These are phyloP conservation scores for Penicillium fimorum DNA, from an alignment of 495 filamentous ascomycete species.

Conservation along the genomic window DNA sequence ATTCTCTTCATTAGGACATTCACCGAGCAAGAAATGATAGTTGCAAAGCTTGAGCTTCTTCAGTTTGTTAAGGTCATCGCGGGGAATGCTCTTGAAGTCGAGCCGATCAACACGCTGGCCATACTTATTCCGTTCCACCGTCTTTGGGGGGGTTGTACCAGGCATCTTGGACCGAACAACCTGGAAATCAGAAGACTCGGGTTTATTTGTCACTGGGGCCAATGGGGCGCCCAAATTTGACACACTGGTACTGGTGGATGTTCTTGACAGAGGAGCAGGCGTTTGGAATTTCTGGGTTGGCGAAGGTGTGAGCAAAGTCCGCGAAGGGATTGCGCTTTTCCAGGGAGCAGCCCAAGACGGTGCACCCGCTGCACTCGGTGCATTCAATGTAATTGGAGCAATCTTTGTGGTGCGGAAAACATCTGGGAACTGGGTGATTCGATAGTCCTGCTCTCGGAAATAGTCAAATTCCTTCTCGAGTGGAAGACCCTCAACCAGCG, in stretches of 20 bases:
- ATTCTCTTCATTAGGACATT: conserved; percentile 62
- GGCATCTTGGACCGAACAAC: conserved; percentile 52
- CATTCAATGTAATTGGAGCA: conserved; percentile 15
- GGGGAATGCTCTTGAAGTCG: conserved; percentile 52
- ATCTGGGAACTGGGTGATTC: conserved; percentile 57
- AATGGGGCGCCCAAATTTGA: conserved; percentile 38
- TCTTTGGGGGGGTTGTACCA: conserved; percentile 49
- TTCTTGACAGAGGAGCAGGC: conserved; percentile 34
- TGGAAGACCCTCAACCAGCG: conserved; percentile 71
- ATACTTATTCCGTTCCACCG: conserved; percentile 65
- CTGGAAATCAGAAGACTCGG: conserved; percentile 37
- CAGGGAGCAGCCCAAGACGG: conserved; percentile 39
- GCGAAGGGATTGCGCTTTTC: conserved; percentile 38
- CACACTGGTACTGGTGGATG: conserved; percentile 42
- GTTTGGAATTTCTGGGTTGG: conserved; percentile 40
- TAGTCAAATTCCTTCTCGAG: conserved; percentile 62
- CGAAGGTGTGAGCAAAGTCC: conserved; percentile 40
- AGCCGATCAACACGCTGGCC: conserved; percentile 69
- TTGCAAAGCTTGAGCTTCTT: conserved; percentile 81
- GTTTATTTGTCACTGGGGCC: conserved; percentile 32
- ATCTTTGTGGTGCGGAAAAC: conserved; percentile 68
- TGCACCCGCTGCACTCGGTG: conserved; percentile 15
- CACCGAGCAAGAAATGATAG: conserved; percentile 73
- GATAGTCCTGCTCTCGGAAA: conserved; percentile 51
- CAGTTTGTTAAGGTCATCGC: conserved; percentile 57